These are phyloP conservation scores for Mycena indigotica DNA, from an alignment of 768 basidiomycete species.

Conservation along the genomic window DNA sequence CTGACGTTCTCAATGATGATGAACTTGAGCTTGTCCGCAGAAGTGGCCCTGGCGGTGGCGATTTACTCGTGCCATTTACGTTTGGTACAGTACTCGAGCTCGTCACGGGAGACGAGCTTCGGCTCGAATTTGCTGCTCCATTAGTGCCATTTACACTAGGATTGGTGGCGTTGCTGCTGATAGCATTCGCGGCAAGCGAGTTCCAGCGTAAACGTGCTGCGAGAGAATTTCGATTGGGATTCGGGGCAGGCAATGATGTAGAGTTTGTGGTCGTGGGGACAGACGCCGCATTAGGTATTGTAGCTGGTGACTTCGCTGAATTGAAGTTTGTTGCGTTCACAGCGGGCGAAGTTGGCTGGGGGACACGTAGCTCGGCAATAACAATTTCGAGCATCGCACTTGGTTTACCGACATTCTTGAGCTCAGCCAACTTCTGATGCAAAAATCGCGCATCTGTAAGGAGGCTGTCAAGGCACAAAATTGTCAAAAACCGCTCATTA, in stretches of 20 bases:
- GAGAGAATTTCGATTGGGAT: constrained; percentile 53
- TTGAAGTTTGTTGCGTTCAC: constrained; percentile 21
- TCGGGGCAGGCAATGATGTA: constrained; percentile 28
- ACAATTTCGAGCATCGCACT: constrained; percentile 84
- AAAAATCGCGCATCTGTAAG: constrained; percentile 78
- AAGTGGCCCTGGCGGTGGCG: not conserved
- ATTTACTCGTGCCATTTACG: constrained; percentile 15
- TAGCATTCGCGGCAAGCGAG: constrained; percentile 16
- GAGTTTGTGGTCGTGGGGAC: constrained; percentile 36
- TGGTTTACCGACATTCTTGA: constrained; percentile 73
- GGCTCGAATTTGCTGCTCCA: not conserved
- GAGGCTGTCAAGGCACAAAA: constrained; percentile 60
- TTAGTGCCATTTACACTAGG: constrained; percentile 20
- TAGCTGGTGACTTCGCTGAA: constrained; percentile 4
- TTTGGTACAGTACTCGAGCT: constrained; percentile 11
- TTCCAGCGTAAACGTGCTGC: constrained; percentile 27
- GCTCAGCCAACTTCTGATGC: constrained; percentile 69
- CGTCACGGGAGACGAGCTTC: constrained; percentile 4
- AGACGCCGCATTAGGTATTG: constrained; percentile 7
- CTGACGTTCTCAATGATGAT: constrained; percentile 15
- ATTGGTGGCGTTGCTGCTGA: constrained; percentile 7
- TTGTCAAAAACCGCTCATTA: constrained; percentile 11
- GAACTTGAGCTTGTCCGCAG: not conserved
- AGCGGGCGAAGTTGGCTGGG: constrained; percentile 32
- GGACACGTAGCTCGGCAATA: constrained; percentile 75